Percentiles rank a stretch among this genome's conserved stretches.
Evolutionary conservation across 2,329 filamentous ascomycete genomes (phyloP).

Genomic region (Phyllosticta citriasiana): DNA sequence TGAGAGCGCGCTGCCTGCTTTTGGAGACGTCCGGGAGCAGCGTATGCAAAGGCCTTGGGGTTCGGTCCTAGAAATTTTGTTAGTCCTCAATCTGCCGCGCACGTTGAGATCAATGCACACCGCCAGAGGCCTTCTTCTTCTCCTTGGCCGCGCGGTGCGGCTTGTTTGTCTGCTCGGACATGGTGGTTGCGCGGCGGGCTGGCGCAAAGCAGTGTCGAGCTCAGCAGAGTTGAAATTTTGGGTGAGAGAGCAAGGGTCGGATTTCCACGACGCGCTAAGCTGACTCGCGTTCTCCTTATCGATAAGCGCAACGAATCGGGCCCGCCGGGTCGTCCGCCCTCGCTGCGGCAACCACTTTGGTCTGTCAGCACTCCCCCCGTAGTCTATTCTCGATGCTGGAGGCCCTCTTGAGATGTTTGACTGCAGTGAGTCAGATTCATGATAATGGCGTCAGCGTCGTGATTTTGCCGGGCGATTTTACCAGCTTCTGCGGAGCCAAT

Average conservation of each 20-base stretch:
- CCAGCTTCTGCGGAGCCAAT: neutral
- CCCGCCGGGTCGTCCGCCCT: neutral
- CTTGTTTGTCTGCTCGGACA: constrained; percentile 78
- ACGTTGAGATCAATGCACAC: constrained; percentile 25
- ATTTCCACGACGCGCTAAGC: neutral
- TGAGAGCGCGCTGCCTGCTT: constrained; percentile 63
- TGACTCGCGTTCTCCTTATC: constrained; percentile 1
- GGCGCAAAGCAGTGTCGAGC: constrained; percentile 7
- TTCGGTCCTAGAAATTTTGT: constrained; percentile 51
- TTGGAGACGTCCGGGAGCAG: constrained; percentile 69
- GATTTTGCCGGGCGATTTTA: neutral
- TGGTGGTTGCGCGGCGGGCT: constrained; percentile 29
- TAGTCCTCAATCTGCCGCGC: constrained; percentile 10
- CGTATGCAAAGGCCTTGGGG: constrained; percentile 81
- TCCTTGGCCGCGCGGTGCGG: constrained; percentile 81
- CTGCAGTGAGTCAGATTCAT: neutral
- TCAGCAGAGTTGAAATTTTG: constrained; percentile 10
- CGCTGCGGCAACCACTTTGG: neutral
- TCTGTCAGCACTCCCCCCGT: neutral
- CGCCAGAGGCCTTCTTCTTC: constrained; percentile 67
- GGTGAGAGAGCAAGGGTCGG: neutral
- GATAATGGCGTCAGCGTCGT: neutral
- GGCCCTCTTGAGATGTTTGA: neutral
- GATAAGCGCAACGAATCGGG: neutral
- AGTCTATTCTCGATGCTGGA: neutral